Conservation (phyloP, 2,329 filamentous ascomycete species). For the Nigrospora oryzae region DNA sequence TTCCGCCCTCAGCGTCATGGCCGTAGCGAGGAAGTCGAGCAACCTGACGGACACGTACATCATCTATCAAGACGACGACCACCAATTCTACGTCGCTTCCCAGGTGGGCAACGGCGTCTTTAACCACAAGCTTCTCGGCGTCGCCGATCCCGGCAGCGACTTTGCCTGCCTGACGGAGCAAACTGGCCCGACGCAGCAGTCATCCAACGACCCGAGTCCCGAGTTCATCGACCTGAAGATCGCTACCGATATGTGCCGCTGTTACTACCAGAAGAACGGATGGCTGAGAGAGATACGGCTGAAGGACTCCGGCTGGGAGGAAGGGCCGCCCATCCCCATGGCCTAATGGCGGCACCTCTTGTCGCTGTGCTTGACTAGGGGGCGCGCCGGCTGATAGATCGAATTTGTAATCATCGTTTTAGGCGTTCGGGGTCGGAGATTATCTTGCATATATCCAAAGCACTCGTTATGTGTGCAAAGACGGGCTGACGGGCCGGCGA, state of each 20-base stretch:
- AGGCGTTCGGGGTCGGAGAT: too few relatives aligned
- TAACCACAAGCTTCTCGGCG: conserved; percentile 9
- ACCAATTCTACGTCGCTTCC: conserved; percentile 9
- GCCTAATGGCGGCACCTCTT: not conserved
- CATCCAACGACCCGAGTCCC: not conserved
- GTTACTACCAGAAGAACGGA: conserved; percentile 10
- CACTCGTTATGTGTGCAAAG: too few relatives aligned
- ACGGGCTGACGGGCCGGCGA: too few relatives aligned
- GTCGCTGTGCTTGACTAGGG: too few relatives aligned
- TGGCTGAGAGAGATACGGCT: conserved; percentile 8
- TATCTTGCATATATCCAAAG: too few relatives aligned
- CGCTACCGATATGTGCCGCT: conserved; percentile 9
- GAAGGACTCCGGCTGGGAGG: conserved; percentile 6
- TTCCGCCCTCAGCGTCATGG: conserved; percentile 11
- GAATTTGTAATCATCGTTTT: too few relatives aligned
- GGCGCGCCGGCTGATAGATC: too few relatives aligned
- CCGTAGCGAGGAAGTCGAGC: conserved; percentile 5
- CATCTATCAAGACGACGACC: conserved; percentile 12
- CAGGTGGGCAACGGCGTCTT: conserved; percentile 8
- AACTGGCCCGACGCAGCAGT: conserved; percentile 1
- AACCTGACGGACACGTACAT: conserved; percentile 12
- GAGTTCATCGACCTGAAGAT: conserved; percentile 1
- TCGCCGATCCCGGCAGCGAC: conserved; percentile 9
- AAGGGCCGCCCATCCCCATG: conserved; percentile 8
- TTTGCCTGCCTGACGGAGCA: conserved; percentile 11